Evolutionary conservation across 129 eudicot genomes (phyloP).

Genomic region (Flaveria ramosissima): DNA sequence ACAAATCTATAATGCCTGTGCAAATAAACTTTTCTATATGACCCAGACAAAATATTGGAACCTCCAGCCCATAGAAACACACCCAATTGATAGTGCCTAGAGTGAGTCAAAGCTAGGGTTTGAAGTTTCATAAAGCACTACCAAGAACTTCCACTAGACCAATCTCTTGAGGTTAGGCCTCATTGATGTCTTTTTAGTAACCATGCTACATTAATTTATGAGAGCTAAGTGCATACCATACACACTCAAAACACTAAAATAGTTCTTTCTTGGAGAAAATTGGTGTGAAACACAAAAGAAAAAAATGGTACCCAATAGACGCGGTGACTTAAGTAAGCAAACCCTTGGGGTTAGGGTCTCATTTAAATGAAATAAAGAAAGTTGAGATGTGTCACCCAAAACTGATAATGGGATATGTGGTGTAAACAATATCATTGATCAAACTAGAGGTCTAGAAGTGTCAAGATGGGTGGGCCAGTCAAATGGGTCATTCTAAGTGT

Average conservation of each 20-base stretch:
- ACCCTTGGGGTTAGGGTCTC: not conserved
- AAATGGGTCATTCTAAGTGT: no score
- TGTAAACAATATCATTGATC: not conserved
- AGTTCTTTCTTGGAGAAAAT: not conserved
- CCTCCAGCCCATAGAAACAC: not conserved
- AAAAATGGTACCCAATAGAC: not conserved
- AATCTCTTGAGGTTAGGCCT: not conserved
- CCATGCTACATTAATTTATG: not conserved
- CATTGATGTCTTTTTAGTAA: not conserved
- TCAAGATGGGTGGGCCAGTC: not conserved
- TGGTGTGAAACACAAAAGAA: not conserved
- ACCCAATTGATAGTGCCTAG: not conserved
- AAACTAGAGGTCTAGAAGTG: not conserved
- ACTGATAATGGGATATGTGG: conserved; percentile 1
- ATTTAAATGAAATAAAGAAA: not conserved
- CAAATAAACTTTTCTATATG: not conserved
- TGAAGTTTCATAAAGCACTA: not conserved
- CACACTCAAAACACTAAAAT: not conserved
- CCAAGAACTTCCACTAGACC: not conserved
- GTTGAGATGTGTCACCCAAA: not conserved
- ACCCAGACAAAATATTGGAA: not conserved
- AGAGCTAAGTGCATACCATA: not conserved
- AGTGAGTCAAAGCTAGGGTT: not conserved
- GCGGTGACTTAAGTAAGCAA: not conserved
- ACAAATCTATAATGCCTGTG: not conserved